These are phyloP conservation scores for Atalantia buxifolia DNA, from an alignment of 345 rosid species.

Conservation along the genomic window DNA sequence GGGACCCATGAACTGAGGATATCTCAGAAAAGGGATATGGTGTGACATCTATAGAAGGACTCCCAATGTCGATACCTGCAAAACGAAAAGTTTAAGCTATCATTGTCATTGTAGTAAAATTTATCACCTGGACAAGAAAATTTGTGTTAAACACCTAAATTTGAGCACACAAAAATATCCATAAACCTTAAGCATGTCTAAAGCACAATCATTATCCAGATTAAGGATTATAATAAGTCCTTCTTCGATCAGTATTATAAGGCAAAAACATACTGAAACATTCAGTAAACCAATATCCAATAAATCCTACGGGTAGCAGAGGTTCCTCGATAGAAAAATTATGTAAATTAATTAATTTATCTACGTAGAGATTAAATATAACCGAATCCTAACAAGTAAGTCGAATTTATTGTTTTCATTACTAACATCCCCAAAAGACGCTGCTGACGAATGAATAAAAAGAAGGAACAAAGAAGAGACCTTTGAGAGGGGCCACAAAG, in stretches of 20 bases:
- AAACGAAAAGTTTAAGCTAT: too few relatives aligned
- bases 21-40: slow-evolving; percentile 28
- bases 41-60: slow-evolving; percentile 50
- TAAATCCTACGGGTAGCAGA: background rate
- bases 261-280: background rate
- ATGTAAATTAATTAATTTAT: background rate
- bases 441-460: background rate
- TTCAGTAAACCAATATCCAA: background rate
- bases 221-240: background rate
- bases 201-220: background rate
- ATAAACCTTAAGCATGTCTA: background rate
- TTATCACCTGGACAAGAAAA: background rate
- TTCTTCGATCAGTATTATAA: background rate
- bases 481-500: background rate
- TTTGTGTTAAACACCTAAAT: background rate
- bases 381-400: background rate
- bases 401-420: background rate
- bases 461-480: background rate
- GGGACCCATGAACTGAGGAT: slow-evolving; percentile 21
- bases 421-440: background rate
- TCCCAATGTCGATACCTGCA: slow-evolving; percentile 47
- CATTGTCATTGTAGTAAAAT: too few relatives aligned
- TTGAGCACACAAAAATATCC: background rate
- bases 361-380: background rate
- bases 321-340: background rate